Evolutionary conservation across 1,284 basidiomycete genomes (phyloP).

Genomic region (Entoloma clypeatum): DNA sequence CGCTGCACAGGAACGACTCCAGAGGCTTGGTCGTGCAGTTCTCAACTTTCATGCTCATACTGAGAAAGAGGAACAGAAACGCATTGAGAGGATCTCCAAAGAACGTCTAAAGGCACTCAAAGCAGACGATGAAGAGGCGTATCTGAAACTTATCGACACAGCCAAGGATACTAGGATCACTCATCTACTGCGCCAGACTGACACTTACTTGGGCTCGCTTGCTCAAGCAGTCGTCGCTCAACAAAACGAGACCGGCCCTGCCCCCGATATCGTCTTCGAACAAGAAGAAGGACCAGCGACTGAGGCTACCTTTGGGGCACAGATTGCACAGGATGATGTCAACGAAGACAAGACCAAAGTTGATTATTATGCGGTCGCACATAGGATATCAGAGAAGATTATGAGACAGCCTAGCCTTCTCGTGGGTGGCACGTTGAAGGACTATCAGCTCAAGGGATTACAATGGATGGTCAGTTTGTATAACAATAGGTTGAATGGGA

Average conservation of each 20-base stretch:
- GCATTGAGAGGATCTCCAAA: slow-evolving; percentile 94
- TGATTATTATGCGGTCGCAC: slow-evolving; percentile 97
- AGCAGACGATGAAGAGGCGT: slow-evolving; percentile 98
- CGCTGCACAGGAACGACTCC: slow-evolving; percentile 71
- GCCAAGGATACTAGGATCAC: slow-evolving; percentile 99
- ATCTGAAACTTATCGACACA: slow-evolving; percentile 98
- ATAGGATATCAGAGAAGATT: slow-evolving; percentile 89
- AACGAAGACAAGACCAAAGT: slow-evolving; percentile 75
- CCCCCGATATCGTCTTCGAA: slow-evolving; percentile 38
- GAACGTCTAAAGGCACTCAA: slow-evolving; percentile 98
- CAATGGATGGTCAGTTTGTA: slow-evolving; percentile 99
- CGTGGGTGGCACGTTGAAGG: slow-evolving; percentile 83
- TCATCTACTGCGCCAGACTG: slow-evolving; percentile 92
- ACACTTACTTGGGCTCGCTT: slow-evolving; percentile 91
- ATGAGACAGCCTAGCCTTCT: slow-evolving; percentile 81
- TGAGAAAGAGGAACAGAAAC: slow-evolving; percentile 98
- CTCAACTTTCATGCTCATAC: slow-evolving; percentile 84
- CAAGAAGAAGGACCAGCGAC: slow-evolving; percentile 72
- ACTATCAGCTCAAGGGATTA: slow-evolving; percentile 89
- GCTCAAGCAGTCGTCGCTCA: slow-evolving; percentile 94
- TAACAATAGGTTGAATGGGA: slow-evolving; percentile 97
- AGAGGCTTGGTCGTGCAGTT: slow-evolving; percentile 84
- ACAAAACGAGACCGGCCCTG: slow-evolving; percentile 74
- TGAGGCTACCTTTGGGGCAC: slow-evolving; percentile 89
- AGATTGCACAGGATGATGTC: slow-evolving; percentile 57